Evolutionary conservation across 805 yeast species (phyloP), one percentile per base, ranked within the genome.

Genomic region (Torulaspora maleeae): DNA sequence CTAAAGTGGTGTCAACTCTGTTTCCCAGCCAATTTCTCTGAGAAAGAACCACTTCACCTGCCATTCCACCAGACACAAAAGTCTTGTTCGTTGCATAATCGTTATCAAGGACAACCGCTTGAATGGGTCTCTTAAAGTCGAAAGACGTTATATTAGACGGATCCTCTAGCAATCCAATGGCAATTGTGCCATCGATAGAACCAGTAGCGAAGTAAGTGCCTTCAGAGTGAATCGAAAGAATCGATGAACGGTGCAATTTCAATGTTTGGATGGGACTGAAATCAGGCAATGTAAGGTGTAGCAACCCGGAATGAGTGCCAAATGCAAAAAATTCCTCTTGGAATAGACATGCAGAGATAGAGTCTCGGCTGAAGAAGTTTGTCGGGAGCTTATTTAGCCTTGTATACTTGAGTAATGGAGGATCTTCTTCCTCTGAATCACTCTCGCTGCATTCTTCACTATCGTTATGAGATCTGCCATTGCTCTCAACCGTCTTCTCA

Each of bases 121-220:
- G 95, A 0, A 93, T 76, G 0, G 98, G 97, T 24, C 97, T 71
- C 55, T 84, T 83, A 63, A 89, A 86, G 64, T 90, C 95, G 54
- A 78, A 83, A 2, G 88, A 89, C 0, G 75, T 71, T 2, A 84
- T 78, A 54, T 84, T 93, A 4, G 71, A 67, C 15, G 77, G 78
- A 50, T 83, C 85, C 1, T 52, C 47, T 1, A 86, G 68, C 2
- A 89, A 77, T 0, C 96, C 93, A 4, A 88, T 77, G 1, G 88
- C 88, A 0, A 91, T 84, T 0, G 95, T 85, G 0, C 99, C 99
- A 61, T 93, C 99, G 71, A 91, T 82, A 0, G 97, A 88, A 0
- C 90, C 96, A 0, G 95, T 82, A 0, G 93, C 95, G 48, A 93
- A 79, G 56, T 75, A 79, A 15, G 39, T 39, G 0, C 95, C 93